Conservation (phyloP, 2,329 filamentous ascomycete species). For the Lizonia empirigonia region DNA sequence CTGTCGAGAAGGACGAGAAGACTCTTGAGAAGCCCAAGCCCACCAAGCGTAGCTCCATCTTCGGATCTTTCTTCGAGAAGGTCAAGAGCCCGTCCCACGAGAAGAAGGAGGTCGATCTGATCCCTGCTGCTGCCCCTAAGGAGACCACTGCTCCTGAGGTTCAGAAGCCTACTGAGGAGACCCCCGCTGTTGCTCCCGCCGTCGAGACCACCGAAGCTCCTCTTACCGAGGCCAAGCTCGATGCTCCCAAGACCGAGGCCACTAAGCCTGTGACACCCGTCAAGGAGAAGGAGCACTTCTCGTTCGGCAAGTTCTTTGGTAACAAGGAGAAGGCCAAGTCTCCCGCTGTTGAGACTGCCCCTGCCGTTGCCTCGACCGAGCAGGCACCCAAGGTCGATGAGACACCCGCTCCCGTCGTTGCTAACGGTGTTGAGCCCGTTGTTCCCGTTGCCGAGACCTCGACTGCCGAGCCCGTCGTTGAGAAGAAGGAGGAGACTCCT, state of each 20-base stretch:
- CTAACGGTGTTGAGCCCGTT: slow-evolving; percentile 33
- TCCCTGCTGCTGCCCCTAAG: slow-evolving; percentile 48
- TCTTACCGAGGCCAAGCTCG: slow-evolving; percentile 34
- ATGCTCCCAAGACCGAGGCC: slow-evolving; percentile 38
- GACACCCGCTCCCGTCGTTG: slow-evolving; percentile 27
- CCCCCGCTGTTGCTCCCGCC: slow-evolving; percentile 48
- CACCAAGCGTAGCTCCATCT: slow-evolving; percentile 84
- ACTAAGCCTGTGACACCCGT: slow-evolving; percentile 46
- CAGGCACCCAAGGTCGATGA: slow-evolving; percentile 45
- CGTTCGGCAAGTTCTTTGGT: slow-evolving; percentile 60
- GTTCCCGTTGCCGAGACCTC: slow-evolving; percentile 50
- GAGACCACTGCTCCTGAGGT: slow-evolving; percentile 48
- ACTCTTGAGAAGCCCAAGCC: slow-evolving; percentile 61
- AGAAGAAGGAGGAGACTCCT: slow-evolving; percentile 46
- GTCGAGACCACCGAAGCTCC: slow-evolving; percentile 30
- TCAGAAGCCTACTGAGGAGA: slow-evolving; percentile 42
- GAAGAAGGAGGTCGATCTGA: slow-evolving; percentile 74
- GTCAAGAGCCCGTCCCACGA: slow-evolving; percentile 56
- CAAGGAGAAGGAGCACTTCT: slow-evolving; percentile 56
- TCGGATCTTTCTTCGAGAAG: slow-evolving; percentile 73
- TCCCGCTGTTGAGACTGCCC: slow-evolving; percentile 44
- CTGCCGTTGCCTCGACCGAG: slow-evolving; percentile 52
- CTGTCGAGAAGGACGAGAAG: slow-evolving; percentile 44
- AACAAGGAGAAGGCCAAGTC: slow-evolving; percentile 58
- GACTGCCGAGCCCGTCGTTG: slow-evolving; percentile 52